Conservation (phyloP, 2,329 filamentous ascomycete species). For the Sarocladium strictum region DNA sequence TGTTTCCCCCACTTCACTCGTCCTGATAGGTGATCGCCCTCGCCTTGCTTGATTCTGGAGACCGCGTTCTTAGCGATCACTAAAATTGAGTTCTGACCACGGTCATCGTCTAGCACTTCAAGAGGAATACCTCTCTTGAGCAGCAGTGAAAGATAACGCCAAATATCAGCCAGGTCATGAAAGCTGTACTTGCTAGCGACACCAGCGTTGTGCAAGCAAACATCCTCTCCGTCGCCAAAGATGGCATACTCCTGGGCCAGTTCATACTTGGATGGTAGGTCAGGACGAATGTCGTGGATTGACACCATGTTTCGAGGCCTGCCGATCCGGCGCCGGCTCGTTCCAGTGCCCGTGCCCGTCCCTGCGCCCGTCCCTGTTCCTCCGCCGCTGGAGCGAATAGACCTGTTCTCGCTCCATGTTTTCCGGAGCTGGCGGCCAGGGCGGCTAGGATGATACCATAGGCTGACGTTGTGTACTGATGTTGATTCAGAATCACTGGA, state of each 20-base stretch:
- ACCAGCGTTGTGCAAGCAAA: slow-evolving; percentile 77
- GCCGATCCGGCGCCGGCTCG: slow-evolving; percentile 40
- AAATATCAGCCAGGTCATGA: slow-evolving; percentile 70
- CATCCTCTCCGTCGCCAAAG: slow-evolving; percentile 72
- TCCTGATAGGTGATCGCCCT: slow-evolving; percentile 36
- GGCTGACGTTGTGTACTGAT: slow-evolving; percentile 48
- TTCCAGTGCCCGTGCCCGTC: slow-evolving; percentile 45
- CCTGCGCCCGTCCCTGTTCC: slow-evolving; percentile 50
- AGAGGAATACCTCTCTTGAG: slow-evolving; percentile 71
- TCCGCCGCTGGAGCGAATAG: slow-evolving; percentile 52
- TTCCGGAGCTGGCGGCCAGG: slow-evolving; percentile 46
- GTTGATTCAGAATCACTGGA: slow-evolving; percentile 58
- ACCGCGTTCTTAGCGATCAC: slow-evolving; percentile 62
- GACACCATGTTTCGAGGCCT: slow-evolving; percentile 64
- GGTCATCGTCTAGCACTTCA: slow-evolving; percentile 51
- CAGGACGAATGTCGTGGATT: slow-evolving; percentile 61
- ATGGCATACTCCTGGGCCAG: slow-evolving; percentile 78
- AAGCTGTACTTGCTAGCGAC: slow-evolving; percentile 68
- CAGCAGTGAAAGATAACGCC: slow-evolving; percentile 74
- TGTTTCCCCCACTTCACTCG: slow-evolving; percentile 64
- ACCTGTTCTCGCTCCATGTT: slow-evolving; percentile 51
- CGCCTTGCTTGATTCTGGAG: slow-evolving; percentile 29
- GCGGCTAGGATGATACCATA: slow-evolving; percentile 49
- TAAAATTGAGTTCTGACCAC: slow-evolving; percentile 54
- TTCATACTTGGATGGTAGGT: slow-evolving; percentile 72